Conservation (phyloP, 768 basidiomycete species). For the Royoungia palumana region DNA sequence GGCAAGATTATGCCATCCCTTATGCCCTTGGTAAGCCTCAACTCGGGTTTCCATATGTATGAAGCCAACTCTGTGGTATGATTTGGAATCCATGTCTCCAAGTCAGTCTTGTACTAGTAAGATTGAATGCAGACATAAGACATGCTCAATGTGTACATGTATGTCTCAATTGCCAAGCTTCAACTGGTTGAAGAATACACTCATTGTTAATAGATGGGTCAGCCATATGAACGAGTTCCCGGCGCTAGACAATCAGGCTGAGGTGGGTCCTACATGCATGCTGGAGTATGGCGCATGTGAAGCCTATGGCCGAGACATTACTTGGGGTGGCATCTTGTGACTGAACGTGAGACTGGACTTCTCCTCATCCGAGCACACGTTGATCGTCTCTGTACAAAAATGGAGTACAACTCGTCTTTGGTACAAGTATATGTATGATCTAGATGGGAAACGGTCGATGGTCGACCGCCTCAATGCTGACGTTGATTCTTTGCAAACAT, state of each 20-base stretch:
- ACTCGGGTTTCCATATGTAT: conserved; percentile 61
- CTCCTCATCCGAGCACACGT: neutral
- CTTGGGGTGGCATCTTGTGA: conserved; percentile 76
- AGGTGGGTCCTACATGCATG: conserved; percentile 54
- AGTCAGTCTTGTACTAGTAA: neutral
- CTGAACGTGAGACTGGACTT: conserved; percentile 47
- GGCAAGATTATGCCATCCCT: conserved; percentile 49
- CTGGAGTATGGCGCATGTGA: conserved; percentile 68
- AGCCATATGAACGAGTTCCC: conserved; percentile 58
- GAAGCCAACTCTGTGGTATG: conserved; percentile 38
- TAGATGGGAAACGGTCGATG: neutral
- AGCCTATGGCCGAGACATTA: conserved; percentile 51
- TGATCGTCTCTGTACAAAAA: conserved; percentile 12
- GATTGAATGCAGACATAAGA: conserved; percentile 57
- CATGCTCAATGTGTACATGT: conserved; percentile 72
- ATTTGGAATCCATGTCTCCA: neutral
- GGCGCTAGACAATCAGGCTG: conserved; percentile 50
- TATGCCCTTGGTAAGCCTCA: conserved; percentile 63
- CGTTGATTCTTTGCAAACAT: conserved; percentile 38
- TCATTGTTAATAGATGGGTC: conserved; percentile 46
- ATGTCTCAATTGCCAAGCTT: conserved; percentile 22
- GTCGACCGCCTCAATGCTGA: neutral
- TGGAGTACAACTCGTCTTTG: conserved; percentile 21
- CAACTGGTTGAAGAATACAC: neutral
- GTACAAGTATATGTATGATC: conserved; percentile 19